A percentile compares a stretch with the other conserved stretches of the same genome.
Conservation (phyloP, 768 basidiomycete species). For the Dioszegia aurantiaca region DNA sequence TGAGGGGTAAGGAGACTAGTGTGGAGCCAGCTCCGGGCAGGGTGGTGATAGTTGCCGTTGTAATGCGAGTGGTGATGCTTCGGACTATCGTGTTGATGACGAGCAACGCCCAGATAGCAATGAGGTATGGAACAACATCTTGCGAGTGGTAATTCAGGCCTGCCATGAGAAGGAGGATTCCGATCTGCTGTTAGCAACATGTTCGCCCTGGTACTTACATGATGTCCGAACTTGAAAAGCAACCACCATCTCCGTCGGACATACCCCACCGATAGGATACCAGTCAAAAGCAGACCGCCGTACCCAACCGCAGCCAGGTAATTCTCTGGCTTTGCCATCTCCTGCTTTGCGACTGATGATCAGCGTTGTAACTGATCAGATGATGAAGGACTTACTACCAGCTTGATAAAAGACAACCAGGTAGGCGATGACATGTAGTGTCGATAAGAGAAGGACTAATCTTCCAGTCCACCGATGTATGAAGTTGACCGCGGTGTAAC, state of each 20-base stretch:
- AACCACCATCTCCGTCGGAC: constrained; percentile 23
- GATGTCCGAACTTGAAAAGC: constrained; percentile 35
- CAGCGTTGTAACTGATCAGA: not conserved
- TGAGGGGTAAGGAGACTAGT: constrained; percentile 19
- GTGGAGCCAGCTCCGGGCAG: constrained; percentile 24
- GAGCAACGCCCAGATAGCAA: constrained; percentile 21
- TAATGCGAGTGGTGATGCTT: constrained; percentile 23
- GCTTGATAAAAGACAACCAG: constrained; percentile 14
- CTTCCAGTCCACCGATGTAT: constrained; percentile 36
- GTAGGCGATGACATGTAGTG: constrained; percentile 23
- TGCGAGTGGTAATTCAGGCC: constrained; percentile 35
- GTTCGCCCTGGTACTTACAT: constrained; percentile 14
- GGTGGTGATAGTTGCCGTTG: constrained; percentile 19
- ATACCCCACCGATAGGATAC: constrained; percentile 4
- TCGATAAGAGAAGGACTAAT: constrained; percentile 26
- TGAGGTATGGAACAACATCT: constrained; percentile 28
- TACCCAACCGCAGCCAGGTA: constrained; percentile 7
- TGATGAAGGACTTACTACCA: constrained; percentile 6
- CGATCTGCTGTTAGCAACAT: constrained; percentile 17
- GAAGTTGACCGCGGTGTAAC: constrained; percentile 25
- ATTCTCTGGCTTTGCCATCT: constrained; percentile 13
- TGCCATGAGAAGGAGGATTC: constrained; percentile 30
- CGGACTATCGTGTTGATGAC: constrained; percentile 29
- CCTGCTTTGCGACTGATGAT: constrained; percentile 13
- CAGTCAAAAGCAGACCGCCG: constrained; percentile 6